Evolutionary conservation across 2,329 filamentous ascomycete species (phyloP), one percentile per base, ranked within the genome.

Genomic region (Coniella lustricola): DNA sequence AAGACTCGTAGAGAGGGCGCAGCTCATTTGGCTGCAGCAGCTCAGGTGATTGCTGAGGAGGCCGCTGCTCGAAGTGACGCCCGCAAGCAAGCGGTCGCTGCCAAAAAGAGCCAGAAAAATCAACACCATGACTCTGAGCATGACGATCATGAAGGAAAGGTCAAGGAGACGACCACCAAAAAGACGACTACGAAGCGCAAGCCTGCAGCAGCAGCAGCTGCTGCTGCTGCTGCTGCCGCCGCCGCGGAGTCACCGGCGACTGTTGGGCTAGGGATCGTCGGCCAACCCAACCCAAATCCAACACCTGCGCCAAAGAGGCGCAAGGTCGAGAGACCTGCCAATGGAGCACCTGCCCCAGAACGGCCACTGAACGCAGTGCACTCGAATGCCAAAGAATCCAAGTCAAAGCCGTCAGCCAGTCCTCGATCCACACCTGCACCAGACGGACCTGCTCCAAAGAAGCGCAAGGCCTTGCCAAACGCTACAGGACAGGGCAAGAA

Each of bases 1-100:
- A 77, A 85, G 21, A 83, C 85, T 41, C 78, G 89, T 52, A 81
- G 88, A 55, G 90, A 95, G 61, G 86, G 85, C 18, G 86, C 85
- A 10, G 79, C 85, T 18, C 82, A 81, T 34, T 87, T 90, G 56
- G 87, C 88, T 18, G 86, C 87, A 2, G 85, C 85, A 12, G 84
- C 84, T 49, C 82, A 85, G 54, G 76, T 86, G 38, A 77, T 93
- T 47, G 87, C 85, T 32, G 90, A 95, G 64, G 86, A 86, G 17
- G 86, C 87, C 12, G 86, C 88, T 12, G 84, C 86, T 49, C 81
- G 90, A 57, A 93, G 88, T 63, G 90, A 94, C 61, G 84, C 85
- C 31, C 78, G 88, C 55, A 89, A 91, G 61, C 89, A 95, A 65
- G 86, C 88, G 18, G 74, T 90, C 52, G 76, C 84, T 54, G 85